These are phyloP conservation scores for Geotrichum klebahnii DNA, from an alignment of 1,139 yeast genomes.

Conservation along the genomic window DNA sequence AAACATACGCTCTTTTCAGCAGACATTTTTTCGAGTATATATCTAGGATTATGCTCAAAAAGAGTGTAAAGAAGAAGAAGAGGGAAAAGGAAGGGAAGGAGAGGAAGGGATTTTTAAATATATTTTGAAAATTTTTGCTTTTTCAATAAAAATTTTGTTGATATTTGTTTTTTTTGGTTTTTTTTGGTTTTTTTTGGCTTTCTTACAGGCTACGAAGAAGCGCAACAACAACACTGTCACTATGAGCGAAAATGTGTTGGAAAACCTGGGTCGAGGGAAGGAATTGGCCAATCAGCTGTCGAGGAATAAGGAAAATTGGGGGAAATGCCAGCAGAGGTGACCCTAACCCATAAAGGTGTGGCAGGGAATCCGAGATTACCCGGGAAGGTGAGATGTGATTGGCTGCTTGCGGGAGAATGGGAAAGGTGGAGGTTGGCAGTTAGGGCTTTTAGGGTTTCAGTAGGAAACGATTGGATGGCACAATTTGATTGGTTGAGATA, in stretches of 20 bases:
- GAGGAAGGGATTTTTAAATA: not conserved
- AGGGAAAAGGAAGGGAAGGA: not conserved
- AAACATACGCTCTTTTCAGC: constrained; percentile 8
- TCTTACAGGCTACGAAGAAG: no score
- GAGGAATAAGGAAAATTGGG: not conserved
- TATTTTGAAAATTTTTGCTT: not conserved
- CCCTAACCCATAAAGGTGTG: not conserved
- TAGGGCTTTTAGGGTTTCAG: constrained; percentile 10
- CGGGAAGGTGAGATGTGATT: not conserved
- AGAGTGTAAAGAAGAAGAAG: constrained; percentile 2
- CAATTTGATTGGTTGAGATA: not conserved
- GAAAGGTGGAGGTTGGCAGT: no score
- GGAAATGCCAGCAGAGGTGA: not conserved
- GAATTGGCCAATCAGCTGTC: constrained; percentile 1
- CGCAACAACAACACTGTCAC: no score
- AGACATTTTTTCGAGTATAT: constrained; percentile 12
- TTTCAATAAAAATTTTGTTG: not conserved
- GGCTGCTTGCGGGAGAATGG: no score
- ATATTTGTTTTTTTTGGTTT: no score
- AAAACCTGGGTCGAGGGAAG: not conserved
- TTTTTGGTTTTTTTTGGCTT: no score
- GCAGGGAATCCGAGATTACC: constrained; percentile 5
- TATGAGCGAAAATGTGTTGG: no score
- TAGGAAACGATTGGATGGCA: not conserved
- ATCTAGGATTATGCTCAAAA: constrained; percentile 4